Percentiles rank a stretch among this genome's conserved stretches.
Conservation (phyloP, 768 basidiomycete genomes). For the Mycena vitilis region DNA sequence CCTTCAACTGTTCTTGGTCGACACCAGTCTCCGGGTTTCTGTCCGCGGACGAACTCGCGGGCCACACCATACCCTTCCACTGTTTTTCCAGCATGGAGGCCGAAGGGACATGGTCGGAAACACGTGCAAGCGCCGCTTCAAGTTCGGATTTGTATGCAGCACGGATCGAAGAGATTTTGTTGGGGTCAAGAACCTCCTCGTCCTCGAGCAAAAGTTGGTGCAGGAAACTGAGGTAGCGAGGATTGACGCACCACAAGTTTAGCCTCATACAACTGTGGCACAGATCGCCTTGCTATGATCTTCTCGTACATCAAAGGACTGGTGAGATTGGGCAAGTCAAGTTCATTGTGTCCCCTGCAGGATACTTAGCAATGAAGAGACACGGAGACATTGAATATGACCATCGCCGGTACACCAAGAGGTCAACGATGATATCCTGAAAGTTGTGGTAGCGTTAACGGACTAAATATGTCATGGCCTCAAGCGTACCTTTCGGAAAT, state of each 20-base stretch:
- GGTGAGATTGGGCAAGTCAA: constrained; percentile 89
- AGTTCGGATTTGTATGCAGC: constrained; percentile 70
- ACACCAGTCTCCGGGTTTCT: constrained; percentile 78
- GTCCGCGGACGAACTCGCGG: constrained; percentile 57
- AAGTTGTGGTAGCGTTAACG: neutral
- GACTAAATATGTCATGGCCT: neutral
- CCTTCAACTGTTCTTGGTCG: constrained; percentile 57
- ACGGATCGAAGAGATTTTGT: constrained; percentile 64
- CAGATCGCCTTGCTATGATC: constrained; percentile 80
- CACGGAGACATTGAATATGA: constrained; percentile 41
- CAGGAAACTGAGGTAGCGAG: neutral
- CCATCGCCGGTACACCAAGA: constrained; percentile 91
- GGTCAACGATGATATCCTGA: constrained; percentile 87
- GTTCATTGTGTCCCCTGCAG: constrained; percentile 80
- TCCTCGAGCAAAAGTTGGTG: constrained; percentile 43
- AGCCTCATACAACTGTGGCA: constrained; percentile 85
- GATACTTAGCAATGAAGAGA: neutral
- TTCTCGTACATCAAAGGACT: constrained; percentile 93
- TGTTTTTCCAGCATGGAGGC: constrained; percentile 71
- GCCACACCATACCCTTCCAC: constrained; percentile 78
- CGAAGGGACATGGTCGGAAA: constrained; percentile 59
- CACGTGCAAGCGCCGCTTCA: constrained; percentile 66
- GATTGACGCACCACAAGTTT: constrained; percentile 71
- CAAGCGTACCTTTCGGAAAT: constrained; percentile 77
- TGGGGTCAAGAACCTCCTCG: constrained; percentile 64